These are phyloP conservation scores for Leucocoprinus birnbaumii DNA, from an alignment of 768 basidiomycete species.

Conservation along the genomic window DNA sequence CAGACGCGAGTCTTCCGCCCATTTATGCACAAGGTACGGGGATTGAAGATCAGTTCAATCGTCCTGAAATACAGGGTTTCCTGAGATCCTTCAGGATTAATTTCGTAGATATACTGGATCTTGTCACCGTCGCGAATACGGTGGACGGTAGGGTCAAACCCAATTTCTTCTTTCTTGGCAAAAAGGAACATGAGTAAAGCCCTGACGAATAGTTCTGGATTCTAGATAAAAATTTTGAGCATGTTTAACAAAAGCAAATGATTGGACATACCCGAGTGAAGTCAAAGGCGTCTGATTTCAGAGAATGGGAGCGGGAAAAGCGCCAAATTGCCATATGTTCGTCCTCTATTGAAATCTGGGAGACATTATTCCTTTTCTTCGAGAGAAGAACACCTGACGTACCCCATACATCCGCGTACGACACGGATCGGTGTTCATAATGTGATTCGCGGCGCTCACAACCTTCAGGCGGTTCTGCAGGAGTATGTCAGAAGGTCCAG, in stretches of 20 bases:
- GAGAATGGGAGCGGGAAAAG: constrained; percentile 10
- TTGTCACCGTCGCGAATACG: background rate
- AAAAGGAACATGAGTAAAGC: constrained; percentile 6
- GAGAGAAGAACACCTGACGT: too few species aligned
- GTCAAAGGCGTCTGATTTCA: constrained; percentile 5
- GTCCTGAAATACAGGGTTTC: constrained; percentile 1
- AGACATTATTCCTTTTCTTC: too few species aligned
- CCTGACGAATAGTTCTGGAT: background rate
- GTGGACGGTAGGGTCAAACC: constrained; percentile 6
- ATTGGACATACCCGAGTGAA: background rate
- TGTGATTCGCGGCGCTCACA: background rate
- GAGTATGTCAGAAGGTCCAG: too few species aligned
- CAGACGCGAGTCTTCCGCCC: constrained; percentile 14
- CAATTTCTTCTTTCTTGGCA: constrained; percentile 5
- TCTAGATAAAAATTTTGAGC: background rate
- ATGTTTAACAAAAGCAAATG: background rate
- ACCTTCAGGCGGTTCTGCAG: too few species aligned
- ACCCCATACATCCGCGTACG: constrained; percentile 1
- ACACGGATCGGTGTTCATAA: background rate
- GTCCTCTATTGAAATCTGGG: constrained; percentile 13
- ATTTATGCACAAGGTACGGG: constrained; percentile 4
- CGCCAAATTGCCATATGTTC: constrained; percentile 3
- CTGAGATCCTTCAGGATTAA: background rate
- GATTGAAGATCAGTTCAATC: background rate
- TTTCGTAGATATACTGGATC: background rate